A percentile compares a stretch with the other conserved stretches of the same genome.
These are phyloP conservation scores for Ceratopteris richardii DNA, from an alignment of 75 land plant genomes.

Conservation along the genomic window DNA sequence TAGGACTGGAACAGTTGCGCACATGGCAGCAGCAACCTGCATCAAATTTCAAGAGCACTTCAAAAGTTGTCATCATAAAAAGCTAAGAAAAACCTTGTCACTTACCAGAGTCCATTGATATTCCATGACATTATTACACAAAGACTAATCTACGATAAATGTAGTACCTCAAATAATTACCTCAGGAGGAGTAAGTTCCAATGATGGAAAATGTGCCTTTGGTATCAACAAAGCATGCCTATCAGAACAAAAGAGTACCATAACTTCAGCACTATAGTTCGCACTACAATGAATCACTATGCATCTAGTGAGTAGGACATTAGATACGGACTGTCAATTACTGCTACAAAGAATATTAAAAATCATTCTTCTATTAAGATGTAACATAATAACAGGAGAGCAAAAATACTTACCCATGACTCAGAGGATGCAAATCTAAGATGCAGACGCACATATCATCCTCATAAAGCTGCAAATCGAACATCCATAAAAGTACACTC, in stretches of 20 bases:
- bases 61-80: too few species aligned
- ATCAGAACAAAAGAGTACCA: too few species aligned
- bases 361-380: too few species aligned
- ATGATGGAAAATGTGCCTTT: slow-evolving; percentile 65
- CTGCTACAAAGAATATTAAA: too few species aligned
- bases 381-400: neutral
- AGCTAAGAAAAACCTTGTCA: too few species aligned
- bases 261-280: too few species aligned
- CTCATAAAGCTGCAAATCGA: slow-evolving; percentile 64
- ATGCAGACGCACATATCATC: slow-evolving; percentile 81
- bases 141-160: too few species aligned
- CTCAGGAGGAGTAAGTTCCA: slow-evolving; percentile 76
- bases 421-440: slow-evolving; percentile 70
- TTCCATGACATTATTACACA: too few species aligned
- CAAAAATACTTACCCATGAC: slow-evolving; percentile 54
- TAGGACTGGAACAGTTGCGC: slow-evolving; percentile 60
- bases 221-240: slow-evolving; percentile 91
- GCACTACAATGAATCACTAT: too few species aligned
- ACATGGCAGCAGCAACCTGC: slow-evolving; percentile 95
- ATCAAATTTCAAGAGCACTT: neutral
- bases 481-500: neutral
- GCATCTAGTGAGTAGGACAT: too few species aligned
- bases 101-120: too few species aligned
- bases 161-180: slow-evolving; percentile 22
- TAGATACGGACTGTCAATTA: too few species aligned